Percentiles rank a stretch among this genome's conserved stretches.
phyloP scores from a whole-genome alignment of 1,284 basidiomycete genomes.

The Ceratobasidium sp. region DNA sequence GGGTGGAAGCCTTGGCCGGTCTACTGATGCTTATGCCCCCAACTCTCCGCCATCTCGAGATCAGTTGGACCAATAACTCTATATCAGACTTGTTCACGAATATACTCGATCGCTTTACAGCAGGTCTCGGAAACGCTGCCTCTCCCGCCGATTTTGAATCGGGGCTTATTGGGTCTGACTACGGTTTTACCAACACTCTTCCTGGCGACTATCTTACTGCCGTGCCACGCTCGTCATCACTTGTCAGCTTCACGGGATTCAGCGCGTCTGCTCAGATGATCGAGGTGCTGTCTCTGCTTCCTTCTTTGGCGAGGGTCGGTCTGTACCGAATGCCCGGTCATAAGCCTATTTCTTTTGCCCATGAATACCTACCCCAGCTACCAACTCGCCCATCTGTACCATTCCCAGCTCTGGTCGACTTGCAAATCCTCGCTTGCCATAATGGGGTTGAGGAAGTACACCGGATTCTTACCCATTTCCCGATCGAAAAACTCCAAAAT shows the following conservation, averaged over 20 bases:
- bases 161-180: not conserved
- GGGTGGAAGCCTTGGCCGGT: constrained; percentile 1
- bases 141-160: not conserved
- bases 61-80: constrained; percentile 1
- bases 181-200: not conserved
- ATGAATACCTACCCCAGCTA: not conserved
- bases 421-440: constrained; percentile 4
- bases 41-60: not conserved
- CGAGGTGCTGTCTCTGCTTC: not conserved
- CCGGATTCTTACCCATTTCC: constrained; percentile 23
- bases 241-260: constrained; percentile 1
- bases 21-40: constrained; percentile 2
- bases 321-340: constrained; percentile 18
- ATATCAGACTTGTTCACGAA: not conserved
- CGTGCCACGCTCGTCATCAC: constrained; percentile 1
- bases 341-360: not conserved
- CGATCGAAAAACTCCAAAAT: not conserved
- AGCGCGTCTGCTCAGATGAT: constrained; percentile 6
- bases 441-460: not conserved
- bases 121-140: not conserved
- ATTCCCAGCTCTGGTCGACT: not conserved
- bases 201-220: constrained; percentile 12
- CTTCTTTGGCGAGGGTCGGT: not conserved
- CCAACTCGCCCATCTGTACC: not conserved
- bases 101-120: not conserved